These are phyloP conservation scores for Hymenoscyphus albidus DNA, from an alignment of 2,329 filamentous ascomycete genomes.

Conservation along the genomic window DNA sequence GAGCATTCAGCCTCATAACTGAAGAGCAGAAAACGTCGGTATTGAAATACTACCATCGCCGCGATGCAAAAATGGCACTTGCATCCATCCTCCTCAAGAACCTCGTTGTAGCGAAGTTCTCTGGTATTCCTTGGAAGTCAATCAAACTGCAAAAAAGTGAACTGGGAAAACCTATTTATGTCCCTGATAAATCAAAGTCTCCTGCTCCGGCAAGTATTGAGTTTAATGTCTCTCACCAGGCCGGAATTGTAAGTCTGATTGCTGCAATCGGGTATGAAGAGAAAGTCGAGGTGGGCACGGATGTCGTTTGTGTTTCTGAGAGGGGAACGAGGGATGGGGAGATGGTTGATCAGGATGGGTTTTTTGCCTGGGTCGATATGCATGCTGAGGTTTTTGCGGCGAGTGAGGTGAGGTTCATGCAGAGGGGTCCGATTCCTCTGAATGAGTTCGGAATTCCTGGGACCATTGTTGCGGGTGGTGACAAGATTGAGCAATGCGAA, in stretches of 20 bases:
- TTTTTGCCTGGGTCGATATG: constrained; percentile 65
- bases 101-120: constrained; percentile 57
- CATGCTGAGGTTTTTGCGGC: constrained; percentile 67
- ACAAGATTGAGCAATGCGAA: constrained; percentile 29
- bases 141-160: constrained; percentile 54
- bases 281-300: constrained; percentile 59
- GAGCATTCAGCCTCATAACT: constrained; percentile 50
- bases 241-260: constrained; percentile 66
- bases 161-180: constrained; percentile 43
- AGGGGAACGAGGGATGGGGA: constrained; percentile 57
- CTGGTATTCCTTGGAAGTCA: constrained; percentile 56
- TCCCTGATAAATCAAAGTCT: constrained; percentile 9
- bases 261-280: constrained; percentile 38
- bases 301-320: constrained; percentile 73
- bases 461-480: constrained; percentile 15
- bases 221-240: constrained; percentile 79
- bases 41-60: constrained; percentile 60
- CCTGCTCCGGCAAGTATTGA: constrained; percentile 35
- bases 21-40: constrained; percentile 54
- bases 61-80: constrained; percentile 72
- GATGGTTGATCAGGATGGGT: constrained; percentile 57
- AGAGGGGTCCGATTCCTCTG: constrained; percentile 34
- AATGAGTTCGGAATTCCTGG: constrained; percentile 14
- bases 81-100: constrained; percentile 72
- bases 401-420: constrained; percentile 60